These are phyloP conservation scores for Clohesyomyces aquaticus DNA, from an alignment of 495 filamentous ascomycete species.

Conservation along the genomic window DNA sequence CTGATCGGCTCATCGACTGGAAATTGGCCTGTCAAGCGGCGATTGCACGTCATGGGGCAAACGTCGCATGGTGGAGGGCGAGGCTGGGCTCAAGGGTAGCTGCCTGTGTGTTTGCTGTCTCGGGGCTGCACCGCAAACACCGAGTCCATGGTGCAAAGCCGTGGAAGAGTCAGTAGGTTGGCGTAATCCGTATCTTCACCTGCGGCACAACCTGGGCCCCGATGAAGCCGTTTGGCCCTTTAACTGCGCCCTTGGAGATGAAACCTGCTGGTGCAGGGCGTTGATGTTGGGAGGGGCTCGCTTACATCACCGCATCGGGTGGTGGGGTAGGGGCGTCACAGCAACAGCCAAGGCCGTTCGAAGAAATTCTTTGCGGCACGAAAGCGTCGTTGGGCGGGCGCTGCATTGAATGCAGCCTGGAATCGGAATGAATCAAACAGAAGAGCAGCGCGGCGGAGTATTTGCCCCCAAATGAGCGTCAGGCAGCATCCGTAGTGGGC, in stretches of 20 bases:
- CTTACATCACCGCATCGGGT: neutral
- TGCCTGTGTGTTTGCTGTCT: no score
- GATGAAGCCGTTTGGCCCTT: neutral
- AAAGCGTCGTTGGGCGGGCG: neutral
- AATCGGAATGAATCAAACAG: neutral
- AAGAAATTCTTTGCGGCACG: neutral
- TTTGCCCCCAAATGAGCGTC: conserved; percentile 18
- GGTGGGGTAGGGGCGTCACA: neutral
- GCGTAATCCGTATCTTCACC: no score
- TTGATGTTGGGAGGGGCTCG: conserved; percentile 12
- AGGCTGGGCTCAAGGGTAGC: no score
- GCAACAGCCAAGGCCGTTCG: neutral
- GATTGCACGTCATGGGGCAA: no score
- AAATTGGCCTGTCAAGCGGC: no score
- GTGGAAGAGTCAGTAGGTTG: no score
- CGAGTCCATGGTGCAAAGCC: no score
- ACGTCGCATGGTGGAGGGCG: no score
- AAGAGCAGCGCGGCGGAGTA: neutral
- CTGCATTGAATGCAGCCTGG: neutral
- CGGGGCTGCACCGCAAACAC: no score
- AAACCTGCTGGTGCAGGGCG: neutral
- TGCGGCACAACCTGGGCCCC: no score
- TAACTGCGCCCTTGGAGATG: neutral
- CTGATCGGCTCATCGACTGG: no score
- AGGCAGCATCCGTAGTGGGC: conserved; percentile 23